Evolutionary conservation across 108 stramenopile species (phyloP).

Genomic region (Fragilaria radians): DNA sequence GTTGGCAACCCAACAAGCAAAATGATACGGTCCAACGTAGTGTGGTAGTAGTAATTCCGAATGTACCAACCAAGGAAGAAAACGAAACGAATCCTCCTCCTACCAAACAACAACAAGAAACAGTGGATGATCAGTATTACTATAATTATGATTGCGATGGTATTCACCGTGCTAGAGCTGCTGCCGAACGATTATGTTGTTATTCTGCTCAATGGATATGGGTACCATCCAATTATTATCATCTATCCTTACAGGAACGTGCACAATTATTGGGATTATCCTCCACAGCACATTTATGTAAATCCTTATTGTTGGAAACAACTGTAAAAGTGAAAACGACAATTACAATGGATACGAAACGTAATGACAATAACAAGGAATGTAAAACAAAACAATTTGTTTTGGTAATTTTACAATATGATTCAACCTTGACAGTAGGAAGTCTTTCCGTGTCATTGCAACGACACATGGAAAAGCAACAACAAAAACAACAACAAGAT

Average conservation of each 20-base stretch:
- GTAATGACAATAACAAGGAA: background rate
- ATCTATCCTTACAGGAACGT: constrained; percentile 47
- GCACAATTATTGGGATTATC: constrained; percentile 38
- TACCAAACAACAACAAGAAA: too few relatives aligned
- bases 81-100: too few relatives aligned
- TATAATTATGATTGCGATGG: too few relatives aligned
- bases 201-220: constrained; percentile 54
- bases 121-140: too few relatives aligned
- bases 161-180: too few relatives aligned
- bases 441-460: constrained; percentile 56
- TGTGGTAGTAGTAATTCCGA: too few relatives aligned
- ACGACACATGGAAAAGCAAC: constrained; percentile 45
- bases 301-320: constrained; percentile 78
- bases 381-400: constrained; percentile 54
- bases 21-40: too few relatives aligned
- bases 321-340: constrained; percentile 38
- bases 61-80: too few relatives aligned
- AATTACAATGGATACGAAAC: constrained; percentile 6
- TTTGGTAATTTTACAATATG: constrained; percentile 77
- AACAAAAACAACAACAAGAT: background rate
- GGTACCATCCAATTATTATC: constrained; percentile 62
- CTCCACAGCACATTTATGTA: constrained; percentile 51
- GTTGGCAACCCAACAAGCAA: too few relatives aligned
- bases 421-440: constrained; percentile 52
- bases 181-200: too few relatives aligned